Evolutionary conservation across 2,329 filamentous ascomycete species (phyloP), one percentile per base, ranked within the genome.

Genomic region (Neofusicoccum kwambonambiense): DNA sequence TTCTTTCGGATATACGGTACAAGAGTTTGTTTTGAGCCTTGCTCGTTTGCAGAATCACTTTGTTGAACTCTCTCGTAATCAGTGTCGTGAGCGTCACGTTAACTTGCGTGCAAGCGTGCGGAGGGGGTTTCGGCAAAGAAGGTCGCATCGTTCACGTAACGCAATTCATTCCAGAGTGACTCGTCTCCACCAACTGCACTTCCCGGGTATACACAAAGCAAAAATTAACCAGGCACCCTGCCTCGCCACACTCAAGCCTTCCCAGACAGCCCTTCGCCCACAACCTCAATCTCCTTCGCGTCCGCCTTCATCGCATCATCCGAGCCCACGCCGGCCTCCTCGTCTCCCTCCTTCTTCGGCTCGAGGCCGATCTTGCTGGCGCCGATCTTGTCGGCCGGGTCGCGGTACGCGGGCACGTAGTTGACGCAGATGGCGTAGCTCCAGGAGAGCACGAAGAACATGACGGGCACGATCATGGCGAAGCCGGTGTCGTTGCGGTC

Each of bases 391-490:
- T 92, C 90, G 2, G 88, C 86, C 0, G 87, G 84, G 63, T 84
- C 78, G 39, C 83, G 80, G 72, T 92, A 92, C 2, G 81, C 77
- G 0, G 88, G 87, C 4, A 87, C 79, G 69, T 90, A 90, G 76
- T 92, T 92, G 27, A 84, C 81, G 47, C 73, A 75, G 6, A 82
- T 57, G 0, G 80, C 69, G 70, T 84, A 84, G 4, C 71, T 73
- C 75, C 77, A 82, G 0, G 82, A 80, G 0, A 77, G 77, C 67
- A 83, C 56, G 72, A 84, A 78, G 69, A 83, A 83, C 3, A 74
- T 74, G 49, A 90, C 71, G 0, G 89, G 89, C 1, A 92, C 88
- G 9, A 87, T 79, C 86, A 92, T 90, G 4, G 87, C 85, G 44
- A 85, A 78, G 0, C 83, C 85, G 2, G 87, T 89, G 47, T 83